Evolutionary conservation across 1,284 basidiomycete genomes (phyloP).

Genomic region (Ustilago bromivora): DNA sequence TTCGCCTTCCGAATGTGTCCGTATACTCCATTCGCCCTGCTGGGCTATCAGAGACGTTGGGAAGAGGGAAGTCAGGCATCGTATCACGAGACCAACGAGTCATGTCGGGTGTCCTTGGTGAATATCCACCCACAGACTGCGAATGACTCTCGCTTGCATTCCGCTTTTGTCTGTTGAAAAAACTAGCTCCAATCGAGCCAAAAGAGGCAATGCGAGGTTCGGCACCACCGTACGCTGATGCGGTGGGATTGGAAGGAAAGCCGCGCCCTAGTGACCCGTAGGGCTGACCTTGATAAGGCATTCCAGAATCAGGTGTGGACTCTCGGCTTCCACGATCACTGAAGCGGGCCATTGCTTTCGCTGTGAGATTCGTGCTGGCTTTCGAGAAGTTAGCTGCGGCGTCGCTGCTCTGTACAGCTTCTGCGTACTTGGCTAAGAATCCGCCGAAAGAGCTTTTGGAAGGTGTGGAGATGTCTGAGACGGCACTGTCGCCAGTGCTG

Average conservation of each 20-base stretch:
- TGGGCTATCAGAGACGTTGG: slow-evolving; percentile 57
- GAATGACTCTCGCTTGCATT: slow-evolving; percentile 31
- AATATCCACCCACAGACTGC: slow-evolving; percentile 17
- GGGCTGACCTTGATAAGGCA: slow-evolving; percentile 5
- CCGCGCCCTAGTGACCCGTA: slow-evolving; percentile 26
- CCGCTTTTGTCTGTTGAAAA: slow-evolving; percentile 33
- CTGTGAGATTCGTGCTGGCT: slow-evolving; percentile 64
- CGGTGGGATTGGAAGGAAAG: slow-evolving; percentile 8
- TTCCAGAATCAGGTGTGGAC: slow-evolving; percentile 32
- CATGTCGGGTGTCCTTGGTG: slow-evolving; percentile 46
- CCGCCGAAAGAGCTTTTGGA: slow-evolving; percentile 38
- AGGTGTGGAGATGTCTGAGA: slow-evolving; percentile 28
- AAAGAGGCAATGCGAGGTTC: slow-evolving; percentile 37
- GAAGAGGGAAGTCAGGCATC: slow-evolving; percentile 62
- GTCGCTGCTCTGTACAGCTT: slow-evolving; percentile 65
- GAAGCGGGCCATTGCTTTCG: slow-evolving; percentile 61
- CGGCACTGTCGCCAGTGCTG: slow-evolving; percentile 16
- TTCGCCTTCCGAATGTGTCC: slow-evolving; percentile 37
- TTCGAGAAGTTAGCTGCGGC: slow-evolving; percentile 66
- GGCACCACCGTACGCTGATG: neutral
- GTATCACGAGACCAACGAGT: slow-evolving; percentile 56
- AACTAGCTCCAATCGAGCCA: slow-evolving; percentile 39
- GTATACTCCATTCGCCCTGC: slow-evolving; percentile 54
- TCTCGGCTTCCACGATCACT: slow-evolving; percentile 46
- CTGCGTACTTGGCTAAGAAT: slow-evolving; percentile 56